Conservation (phyloP, 192 early-diverging fungal genomes). For the Coemansia brasiliensis region DNA sequence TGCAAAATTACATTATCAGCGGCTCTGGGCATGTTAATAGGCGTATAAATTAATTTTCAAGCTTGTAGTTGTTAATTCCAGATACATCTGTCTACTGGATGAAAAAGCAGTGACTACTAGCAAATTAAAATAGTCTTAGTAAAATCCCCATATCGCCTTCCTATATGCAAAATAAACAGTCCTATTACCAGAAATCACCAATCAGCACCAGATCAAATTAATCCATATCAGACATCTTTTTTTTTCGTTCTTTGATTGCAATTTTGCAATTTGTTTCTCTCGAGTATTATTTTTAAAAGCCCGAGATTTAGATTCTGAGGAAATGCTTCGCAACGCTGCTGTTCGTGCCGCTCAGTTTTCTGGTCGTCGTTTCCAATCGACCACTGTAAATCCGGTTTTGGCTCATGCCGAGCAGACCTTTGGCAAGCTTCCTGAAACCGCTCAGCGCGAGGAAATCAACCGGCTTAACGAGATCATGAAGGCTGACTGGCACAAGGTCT, state of each 20-base stretch:
- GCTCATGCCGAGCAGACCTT: conserved; percentile 57
- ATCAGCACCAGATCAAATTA: not conserved
- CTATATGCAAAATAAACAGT: no score
- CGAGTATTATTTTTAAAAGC: not conserved
- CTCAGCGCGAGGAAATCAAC: conserved; percentile 82
- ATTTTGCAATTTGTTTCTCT: conserved; percentile 5
- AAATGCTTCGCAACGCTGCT: conserved; percentile 66
- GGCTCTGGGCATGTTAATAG: no score
- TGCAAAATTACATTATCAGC: no score
- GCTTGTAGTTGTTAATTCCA: no score
- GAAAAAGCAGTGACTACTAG: no score
- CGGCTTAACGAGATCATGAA: conserved; percentile 83
- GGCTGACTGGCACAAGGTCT: conserved; percentile 92
- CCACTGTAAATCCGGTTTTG: conserved; percentile 35
- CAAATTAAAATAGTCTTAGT: no score
- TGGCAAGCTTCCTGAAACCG: conserved; percentile 69
- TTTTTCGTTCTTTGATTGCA: not conserved
- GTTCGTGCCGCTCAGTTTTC: conserved; percentile 54
- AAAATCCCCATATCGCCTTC: no score
- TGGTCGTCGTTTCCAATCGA: conserved; percentile 66
- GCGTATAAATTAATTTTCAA: no score
- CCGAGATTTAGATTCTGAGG: not conserved
- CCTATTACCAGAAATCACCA: no score
- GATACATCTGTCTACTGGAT: no score
- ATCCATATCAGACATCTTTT: not conserved